phyloP scores from a whole-genome alignment of 208 protist species.

The Wallacemonas sp. region DNA sequence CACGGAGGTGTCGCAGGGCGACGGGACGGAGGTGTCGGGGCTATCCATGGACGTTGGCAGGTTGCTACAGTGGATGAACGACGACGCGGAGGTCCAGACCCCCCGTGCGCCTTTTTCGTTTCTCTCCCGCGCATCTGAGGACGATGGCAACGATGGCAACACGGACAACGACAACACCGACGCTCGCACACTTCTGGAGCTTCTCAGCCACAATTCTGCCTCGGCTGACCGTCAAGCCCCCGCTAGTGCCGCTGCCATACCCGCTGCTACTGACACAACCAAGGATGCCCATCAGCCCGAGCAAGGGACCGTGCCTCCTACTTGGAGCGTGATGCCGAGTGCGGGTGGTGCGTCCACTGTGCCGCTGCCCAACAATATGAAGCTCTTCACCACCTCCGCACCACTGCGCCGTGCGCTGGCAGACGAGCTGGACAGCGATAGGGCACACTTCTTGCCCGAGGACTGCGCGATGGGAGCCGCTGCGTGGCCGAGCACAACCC shows the following conservation, averaged over 20 bases:
- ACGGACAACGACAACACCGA: no score
- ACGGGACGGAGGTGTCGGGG: no score
- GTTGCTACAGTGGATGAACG: constrained; percentile 8
- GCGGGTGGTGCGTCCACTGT: background rate
- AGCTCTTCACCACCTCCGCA: background rate
- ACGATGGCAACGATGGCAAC: no score
- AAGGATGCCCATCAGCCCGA: no score
- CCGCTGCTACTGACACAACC: background rate
- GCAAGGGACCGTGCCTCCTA: no score
- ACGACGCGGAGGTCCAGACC: background rate
- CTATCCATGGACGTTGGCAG: background rate
- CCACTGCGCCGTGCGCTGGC: background rate
- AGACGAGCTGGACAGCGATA: no score
- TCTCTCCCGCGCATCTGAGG: no score
- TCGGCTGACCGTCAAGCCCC: no score
- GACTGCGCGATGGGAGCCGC: no score
- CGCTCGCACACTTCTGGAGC: background rate
- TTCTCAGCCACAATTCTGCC: background rate
- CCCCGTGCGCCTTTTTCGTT: background rate
- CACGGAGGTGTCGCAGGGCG: no score
- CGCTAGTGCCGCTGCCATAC: background rate
- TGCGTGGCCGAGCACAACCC: no score
- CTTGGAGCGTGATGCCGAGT: background rate
- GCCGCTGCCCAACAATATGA: background rate
- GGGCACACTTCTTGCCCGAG: no score